Evolutionary conservation across 2,329 filamentous ascomycete species (phyloP), one percentile per base, ranked within the genome.

Genomic region (Cordyceps javanica): DNA sequence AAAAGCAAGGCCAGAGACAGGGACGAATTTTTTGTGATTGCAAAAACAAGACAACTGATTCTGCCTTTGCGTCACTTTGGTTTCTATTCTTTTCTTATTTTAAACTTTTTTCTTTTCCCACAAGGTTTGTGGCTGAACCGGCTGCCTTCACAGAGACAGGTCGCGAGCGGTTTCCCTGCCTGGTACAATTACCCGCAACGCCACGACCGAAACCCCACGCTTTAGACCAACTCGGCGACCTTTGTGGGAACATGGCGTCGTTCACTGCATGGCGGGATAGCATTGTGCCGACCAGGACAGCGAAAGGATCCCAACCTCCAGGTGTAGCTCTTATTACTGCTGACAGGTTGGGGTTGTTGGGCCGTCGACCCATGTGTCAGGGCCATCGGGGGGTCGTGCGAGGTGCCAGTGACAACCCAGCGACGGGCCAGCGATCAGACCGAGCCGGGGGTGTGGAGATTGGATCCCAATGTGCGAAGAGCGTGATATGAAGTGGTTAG

Each of bases 171-270:
- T 39, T 39, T 26, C 52, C 41, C 13, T 13, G 32, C 2, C 6
- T 19, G 28, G 52, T 30, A 55, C 13, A 38, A 55, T 39, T 46
- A 28, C 38, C 52, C 52, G 41, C 41, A n/a, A 44, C 51, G 28
- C 23, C 21, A 16, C 21, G 28, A 21, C 23, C 23, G 23, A 21
- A 45, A 13, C 21, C 14, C 30, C 30, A 23, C 30, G 13, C 13
- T 38, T 14, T n/a, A 32, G n/a, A 32, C 28, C 16, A 34, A 48
- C 32, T 3, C 14, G 10, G 2, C 23, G 11, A 36, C 36, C 9
- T 23, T 39, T 26, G 52, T 55, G 16, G 46, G 30, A 46, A 38
- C 41, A 55, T 36, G 30, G 52, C 32, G 39, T 9, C n/a, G 7
- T 8, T 28, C 50, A 2, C 30, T 46, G 39, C 19, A 30, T 21